A percentile compares a stretch with the other conserved stretches of the same genome.
Conservation (phyloP, 2,329 filamentous ascomycete genomes). For the Trichoderma atroviride region DNA sequence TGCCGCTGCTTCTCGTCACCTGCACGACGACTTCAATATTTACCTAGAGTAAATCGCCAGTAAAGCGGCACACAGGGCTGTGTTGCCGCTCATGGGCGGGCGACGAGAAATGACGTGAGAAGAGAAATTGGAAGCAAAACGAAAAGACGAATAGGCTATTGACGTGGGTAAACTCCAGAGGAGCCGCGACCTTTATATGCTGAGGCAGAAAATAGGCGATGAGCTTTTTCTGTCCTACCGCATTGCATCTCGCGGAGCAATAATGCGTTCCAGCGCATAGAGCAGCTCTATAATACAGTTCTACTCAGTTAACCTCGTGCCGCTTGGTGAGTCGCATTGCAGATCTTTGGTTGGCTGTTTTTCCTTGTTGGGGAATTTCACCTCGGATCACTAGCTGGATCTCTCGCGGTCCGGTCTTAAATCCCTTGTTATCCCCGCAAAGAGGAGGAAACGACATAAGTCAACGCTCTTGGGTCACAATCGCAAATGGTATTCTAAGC, state of each 20-base stretch:
- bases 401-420: neutral
- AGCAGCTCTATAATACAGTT: neutral
- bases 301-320: neutral
- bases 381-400: constrained; percentile 7
- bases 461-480: neutral
- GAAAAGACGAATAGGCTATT: neutral
- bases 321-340: neutral
- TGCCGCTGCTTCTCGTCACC: neutral
- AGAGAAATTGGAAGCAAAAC: neutral
- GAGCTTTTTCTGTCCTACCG: neutral
- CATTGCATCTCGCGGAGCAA: neutral
- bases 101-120: neutral
- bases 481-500: neutral
- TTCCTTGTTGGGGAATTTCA: neutral
- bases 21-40: neutral
- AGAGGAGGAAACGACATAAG: neutral
- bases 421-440: neutral
- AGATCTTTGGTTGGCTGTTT: neutral
- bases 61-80: neutral
- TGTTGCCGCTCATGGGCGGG: too few species aligned
- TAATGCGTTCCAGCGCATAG: neutral
- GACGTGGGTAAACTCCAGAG: neutral
- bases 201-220: neutral
- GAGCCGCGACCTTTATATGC: neutral
- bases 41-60: neutral